phyloP scores from a whole-genome alignment of 106 monocot genomes.

The Allium sativum region DNA sequence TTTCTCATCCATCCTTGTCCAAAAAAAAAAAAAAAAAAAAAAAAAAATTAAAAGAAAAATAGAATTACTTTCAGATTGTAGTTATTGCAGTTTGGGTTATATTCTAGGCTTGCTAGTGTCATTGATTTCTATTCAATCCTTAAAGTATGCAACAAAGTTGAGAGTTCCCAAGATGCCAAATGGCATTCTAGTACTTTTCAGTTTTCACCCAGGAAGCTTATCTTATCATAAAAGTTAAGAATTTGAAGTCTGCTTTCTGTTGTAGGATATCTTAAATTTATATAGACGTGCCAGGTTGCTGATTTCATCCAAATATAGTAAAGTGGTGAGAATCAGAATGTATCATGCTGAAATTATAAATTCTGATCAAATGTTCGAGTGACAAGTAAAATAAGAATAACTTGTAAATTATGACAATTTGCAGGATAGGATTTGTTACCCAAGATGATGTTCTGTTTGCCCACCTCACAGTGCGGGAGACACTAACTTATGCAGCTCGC shows the following conservation, averaged over 20 bases:
- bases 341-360: too few species aligned
- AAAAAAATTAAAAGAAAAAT: too few species aligned
- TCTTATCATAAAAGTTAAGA: neutral
- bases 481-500: constrained; percentile 28
- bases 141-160: too few species aligned
- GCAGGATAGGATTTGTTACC: constrained; percentile 30
- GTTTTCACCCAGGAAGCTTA: neutral
- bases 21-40: too few species aligned
- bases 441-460: constrained; percentile 38
- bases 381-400: too few species aligned
- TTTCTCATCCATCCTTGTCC: too few species aligned
- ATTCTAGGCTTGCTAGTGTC: too few species aligned
- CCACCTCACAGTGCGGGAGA: constrained; percentile 36
- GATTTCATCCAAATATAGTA: neutral
- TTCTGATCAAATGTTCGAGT: too few species aligned
- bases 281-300: neutral
- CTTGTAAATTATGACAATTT: neutral
- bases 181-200: neutral
- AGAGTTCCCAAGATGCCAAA: neutral
- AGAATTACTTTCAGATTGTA: too few species aligned
- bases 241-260: neutral
- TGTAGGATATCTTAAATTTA: neutral
- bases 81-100: too few species aligned
- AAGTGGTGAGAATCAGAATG: neutral
- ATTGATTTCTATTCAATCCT: too few species aligned